These are phyloP conservation scores for Phytophthora podocarpi DNA, from an alignment of 352 stramenopile species.

Conservation along the genomic window DNA sequence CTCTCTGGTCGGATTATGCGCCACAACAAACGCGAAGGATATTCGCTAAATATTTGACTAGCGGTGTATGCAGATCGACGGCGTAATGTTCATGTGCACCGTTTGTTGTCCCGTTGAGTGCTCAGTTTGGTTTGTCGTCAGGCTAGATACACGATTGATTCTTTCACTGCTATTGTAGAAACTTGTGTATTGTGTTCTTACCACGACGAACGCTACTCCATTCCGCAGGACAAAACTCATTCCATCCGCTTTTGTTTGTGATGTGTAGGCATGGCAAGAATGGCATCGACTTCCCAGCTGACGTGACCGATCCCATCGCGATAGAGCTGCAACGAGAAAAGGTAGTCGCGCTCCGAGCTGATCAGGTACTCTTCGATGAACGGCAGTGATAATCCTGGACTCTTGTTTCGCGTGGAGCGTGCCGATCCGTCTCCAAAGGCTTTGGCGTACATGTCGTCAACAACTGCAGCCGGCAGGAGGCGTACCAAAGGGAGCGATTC, in stretches of 20 bases:
- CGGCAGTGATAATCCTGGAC: slow-evolving; percentile 23
- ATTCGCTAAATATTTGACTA: slow-evolving; percentile 30
- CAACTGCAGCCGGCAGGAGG: slow-evolving; percentile 28
- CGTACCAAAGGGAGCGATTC: slow-evolving; percentile 35
- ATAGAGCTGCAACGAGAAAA: slow-evolving; percentile 47
- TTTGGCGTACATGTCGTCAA: slow-evolving; percentile 29
- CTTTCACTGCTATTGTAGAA: not conserved
- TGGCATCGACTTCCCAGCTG: slow-evolving; percentile 40
- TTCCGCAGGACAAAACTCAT: slow-evolving; percentile 1
- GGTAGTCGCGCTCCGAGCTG: slow-evolving; percentile 13
- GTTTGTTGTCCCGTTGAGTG: slow-evolving; percentile 29
- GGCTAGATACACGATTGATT: slow-evolving; percentile 9
- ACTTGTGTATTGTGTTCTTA: slow-evolving; percentile 13
- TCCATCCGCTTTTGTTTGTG: not conserved
- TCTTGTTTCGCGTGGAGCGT: not conserved
- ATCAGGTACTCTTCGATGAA: slow-evolving; percentile 30
- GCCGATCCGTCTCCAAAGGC: not conserved
- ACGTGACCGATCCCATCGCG: slow-evolving; percentile 21
- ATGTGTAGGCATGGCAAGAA: slow-evolving; percentile 20
- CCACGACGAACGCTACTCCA: not conserved
- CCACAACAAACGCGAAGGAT: slow-evolving; percentile 14
- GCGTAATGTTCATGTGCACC: slow-evolving; percentile 40
- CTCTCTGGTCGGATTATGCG: slow-evolving; percentile 8
- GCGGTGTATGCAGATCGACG: slow-evolving; percentile 24
- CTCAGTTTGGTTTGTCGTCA: slow-evolving; percentile 7